Evolutionary conservation across 78 protist genomes (phyloP).

Genomic region (Dictyostelium brefeldianum): DNA sequence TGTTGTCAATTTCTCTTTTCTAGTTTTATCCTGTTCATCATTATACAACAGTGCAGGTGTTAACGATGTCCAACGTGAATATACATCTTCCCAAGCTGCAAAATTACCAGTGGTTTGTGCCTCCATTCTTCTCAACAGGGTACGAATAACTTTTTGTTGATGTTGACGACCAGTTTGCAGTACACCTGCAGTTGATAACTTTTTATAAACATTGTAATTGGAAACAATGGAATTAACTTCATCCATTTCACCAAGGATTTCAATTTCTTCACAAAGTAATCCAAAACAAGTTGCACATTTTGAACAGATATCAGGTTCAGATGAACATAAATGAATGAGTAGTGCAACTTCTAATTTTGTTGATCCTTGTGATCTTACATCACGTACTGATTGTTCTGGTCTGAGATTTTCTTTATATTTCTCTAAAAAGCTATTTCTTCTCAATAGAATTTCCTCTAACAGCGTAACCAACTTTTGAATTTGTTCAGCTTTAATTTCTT

Average conservation of each 20-base stretch:
- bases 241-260: slow-evolving; percentile 61
- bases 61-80: slow-evolving; percentile 44
- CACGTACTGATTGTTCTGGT: slow-evolving; percentile 52
- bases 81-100: slow-evolving; percentile 86
- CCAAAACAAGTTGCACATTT: slow-evolving; percentile 83
- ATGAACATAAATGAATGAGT: slow-evolving; percentile 75
- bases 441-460: slow-evolving; percentile 54
- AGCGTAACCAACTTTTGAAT: slow-evolving; percentile 65
- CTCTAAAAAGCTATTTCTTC: slow-evolving; percentile 56
- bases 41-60: slow-evolving; percentile 42
- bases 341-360: slow-evolving; percentile 81
- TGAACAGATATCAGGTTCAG: slow-evolving; percentile 77
- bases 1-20: background rate
- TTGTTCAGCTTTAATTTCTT: slow-evolving; percentile 61
- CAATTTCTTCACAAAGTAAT: slow-evolving; percentile 76
- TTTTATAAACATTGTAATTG: slow-evolving; percentile 62
- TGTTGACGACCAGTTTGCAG: slow-evolving; percentile 76
- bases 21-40: slow-evolving; percentile 30
- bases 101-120: slow-evolving; percentile 81
- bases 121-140: slow-evolving; percentile 56
- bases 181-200: slow-evolving; percentile 73
- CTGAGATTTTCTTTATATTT: slow-evolving; percentile 50
- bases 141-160: slow-evolving; percentile 85
- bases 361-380: slow-evolving; percentile 63
- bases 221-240: slow-evolving; percentile 47